Evolutionary conservation across 1,139 yeast genomes (phyloP), one percentile per base, ranked within the genome.

Genomic region (Yamadazyma friedrichii): DNA sequence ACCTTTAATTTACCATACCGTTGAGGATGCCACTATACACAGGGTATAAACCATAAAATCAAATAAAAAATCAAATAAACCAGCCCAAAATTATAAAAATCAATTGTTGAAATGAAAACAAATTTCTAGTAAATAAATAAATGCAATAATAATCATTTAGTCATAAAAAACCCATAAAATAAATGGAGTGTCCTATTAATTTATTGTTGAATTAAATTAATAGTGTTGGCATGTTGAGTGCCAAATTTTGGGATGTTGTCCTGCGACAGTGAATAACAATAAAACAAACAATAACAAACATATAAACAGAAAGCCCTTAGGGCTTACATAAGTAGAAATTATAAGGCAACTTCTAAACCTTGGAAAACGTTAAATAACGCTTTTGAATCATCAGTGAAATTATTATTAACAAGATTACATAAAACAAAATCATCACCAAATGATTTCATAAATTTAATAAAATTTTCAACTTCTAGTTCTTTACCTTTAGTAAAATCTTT

Each of bases 341-440:
- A 24, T 24, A 45, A 39, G 5, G 15, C 6, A 33, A 33, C 17
- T 31, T 56, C 47, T 38, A 65, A 55, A 20, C 58, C 64, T 22
- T 64, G 58, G 42, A 67, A 64, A 45, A 67, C 55, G 15, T 56
- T 50, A 55, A 80, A 80, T 49, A 80, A 75, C 44, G 74, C 70
- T 29, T 68, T 67, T 48, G 76, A 66, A 51, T 66, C 67, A 52
- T 73, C 67, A 55, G 75, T 63, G 48, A 84, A 93, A 58, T 91
- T 91, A 59, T 93, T 93, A 66, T 91, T 94, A 45, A 93, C 98
- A 58, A 93, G 78, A 63, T 89, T 91, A 55, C 94, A 84, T 56
- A 93, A 75, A 35, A 82, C 82, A 68, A 80, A 91, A 36, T 51
- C 54, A 9, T 49, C 41, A 15, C 42, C 44, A 26, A 51, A 44